Evolutionary conservation across 2,329 filamentous ascomycete genomes (phyloP).

Genomic region (Diaporthe eres): DNA sequence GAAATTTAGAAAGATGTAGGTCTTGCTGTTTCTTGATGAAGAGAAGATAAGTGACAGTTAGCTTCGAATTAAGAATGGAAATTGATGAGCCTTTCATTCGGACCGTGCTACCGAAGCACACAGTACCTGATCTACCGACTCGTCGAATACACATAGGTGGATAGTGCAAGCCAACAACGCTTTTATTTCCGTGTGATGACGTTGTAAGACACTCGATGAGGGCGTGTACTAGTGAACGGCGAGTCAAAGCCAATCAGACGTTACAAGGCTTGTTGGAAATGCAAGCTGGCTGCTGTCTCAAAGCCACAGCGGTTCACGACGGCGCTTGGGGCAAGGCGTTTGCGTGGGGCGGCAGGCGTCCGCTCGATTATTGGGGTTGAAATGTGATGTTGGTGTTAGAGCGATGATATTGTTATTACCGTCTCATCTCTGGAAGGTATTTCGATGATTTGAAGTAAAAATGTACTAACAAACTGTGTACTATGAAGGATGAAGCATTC

Average conservation of each 20-base stretch:
- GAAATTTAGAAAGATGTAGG: neutral
- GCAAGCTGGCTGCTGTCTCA: neutral
- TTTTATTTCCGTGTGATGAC: neutral
- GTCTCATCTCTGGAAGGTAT: too few species aligned
- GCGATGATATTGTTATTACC: too few species aligned
- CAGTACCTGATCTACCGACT: neutral
- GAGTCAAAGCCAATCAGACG: neutral
- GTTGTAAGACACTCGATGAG: neutral
- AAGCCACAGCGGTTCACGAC: neutral
- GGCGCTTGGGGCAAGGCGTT: neutral
- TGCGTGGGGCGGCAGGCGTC: neutral
- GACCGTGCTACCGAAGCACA: too few species aligned
- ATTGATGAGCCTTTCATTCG: neutral
- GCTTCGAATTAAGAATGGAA: too few species aligned
- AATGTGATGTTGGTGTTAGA: too few species aligned
- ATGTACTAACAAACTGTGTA: too few species aligned
- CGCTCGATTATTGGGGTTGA: too few species aligned
- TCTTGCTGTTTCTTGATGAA: neutral
- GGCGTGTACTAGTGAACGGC: neutral
- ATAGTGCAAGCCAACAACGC: neutral
- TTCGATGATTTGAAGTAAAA: too few species aligned
- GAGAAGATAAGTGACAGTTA: too few species aligned
- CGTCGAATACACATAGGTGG: neutral
- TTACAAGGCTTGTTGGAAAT: neutral
- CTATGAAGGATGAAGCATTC: too few species aligned